Percentiles rank a stretch among this genome's conserved stretches.
phyloP scores from a whole-genome alignment of 495 filamentous ascomycete species.

The Hypoxylon trugodes region DNA sequence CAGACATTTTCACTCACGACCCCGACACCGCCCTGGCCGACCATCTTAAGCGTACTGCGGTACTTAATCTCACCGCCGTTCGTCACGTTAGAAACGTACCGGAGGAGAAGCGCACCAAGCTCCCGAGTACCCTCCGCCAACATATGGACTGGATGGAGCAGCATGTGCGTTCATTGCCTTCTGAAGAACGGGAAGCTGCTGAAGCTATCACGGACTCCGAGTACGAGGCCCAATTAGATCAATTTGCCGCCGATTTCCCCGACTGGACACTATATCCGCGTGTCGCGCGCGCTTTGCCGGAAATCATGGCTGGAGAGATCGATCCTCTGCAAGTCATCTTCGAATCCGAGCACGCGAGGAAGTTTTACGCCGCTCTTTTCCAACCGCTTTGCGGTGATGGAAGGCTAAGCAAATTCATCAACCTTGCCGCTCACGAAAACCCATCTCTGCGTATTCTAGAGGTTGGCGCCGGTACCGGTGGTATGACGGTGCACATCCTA shows the following conservation, averaged over 20 bases:
- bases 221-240: neutral
- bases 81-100: no score
- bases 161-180: neutral
- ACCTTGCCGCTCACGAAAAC: slow-evolving; percentile 9
- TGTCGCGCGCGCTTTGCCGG: neutral
- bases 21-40: neutral
- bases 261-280: slow-evolving; percentile 8
- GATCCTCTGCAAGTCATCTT: slow-evolving; percentile 8
- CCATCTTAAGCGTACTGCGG: slow-evolving; percentile 5
- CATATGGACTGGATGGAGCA: slow-evolving; percentile 15
- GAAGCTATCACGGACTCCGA: slow-evolving; percentile 2
- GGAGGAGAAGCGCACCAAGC: neutral
- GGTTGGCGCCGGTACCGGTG: slow-evolving; percentile 53
- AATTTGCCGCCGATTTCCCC: neutral
- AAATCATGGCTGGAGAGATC: slow-evolving; percentile 7
- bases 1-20: slow-evolving; percentile 3
- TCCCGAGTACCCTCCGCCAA: neutral
- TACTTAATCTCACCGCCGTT: neutral
- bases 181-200: neutral
- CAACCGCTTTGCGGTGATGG: slow-evolving; percentile 9
- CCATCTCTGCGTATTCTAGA: slow-evolving; percentile 23
- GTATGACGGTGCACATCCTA: slow-evolving; percentile 49
- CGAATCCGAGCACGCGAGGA: neutral
- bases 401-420: neutral
- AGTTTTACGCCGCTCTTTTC: slow-evolving; percentile 10